A percentile compares a stretch with the other conserved stretches of the same genome.
Conservation (phyloP, 352 stramenopile genomes). For the Peronosclerospora sorghi region DNA sequence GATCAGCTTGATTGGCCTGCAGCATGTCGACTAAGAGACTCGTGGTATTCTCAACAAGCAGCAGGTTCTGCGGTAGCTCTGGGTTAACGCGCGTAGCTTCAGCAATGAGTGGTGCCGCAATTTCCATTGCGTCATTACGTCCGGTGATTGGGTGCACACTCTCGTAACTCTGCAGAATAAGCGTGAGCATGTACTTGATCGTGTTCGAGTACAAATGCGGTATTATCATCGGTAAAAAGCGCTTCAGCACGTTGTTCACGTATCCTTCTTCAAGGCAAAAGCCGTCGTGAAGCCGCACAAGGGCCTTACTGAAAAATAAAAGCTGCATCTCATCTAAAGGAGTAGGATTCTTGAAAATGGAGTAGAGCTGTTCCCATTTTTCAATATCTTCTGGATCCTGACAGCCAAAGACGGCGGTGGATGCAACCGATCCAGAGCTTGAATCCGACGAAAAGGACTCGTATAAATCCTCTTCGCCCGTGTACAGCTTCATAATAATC, state of each 20-base stretch:
- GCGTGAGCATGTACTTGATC: constrained; percentile 84
- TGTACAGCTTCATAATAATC: constrained; percentile 87
- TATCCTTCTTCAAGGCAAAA: constrained; percentile 83
- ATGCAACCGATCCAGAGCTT: constrained; percentile 51
- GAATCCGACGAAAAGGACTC: constrained; percentile 82
- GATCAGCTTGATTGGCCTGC: constrained; percentile 77
- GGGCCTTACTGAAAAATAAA: constrained; percentile 80
- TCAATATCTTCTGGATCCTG: constrained; percentile 58
- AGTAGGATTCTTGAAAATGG: constrained; percentile 63
- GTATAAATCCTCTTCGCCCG: constrained; percentile 79
- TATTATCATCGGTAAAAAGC: constrained; percentile 65
- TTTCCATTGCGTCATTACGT: constrained; percentile 82
- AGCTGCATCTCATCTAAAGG: constrained; percentile 82
- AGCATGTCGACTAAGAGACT: constrained; percentile 80
- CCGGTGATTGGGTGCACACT: constrained; percentile 82
- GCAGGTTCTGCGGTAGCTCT: constrained; percentile 25
- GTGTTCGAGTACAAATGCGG: constrained; percentile 82
- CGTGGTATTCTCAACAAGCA: constrained; percentile 64
- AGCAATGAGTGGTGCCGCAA: constrained; percentile 49
- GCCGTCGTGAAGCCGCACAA: constrained; percentile 77
- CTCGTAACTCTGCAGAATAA: constrained; percentile 83
- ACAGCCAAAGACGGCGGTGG: constrained; percentile 68
- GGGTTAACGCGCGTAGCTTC: constrained; percentile 36
- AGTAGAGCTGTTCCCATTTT: constrained; percentile 77
- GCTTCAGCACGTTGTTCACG: constrained; percentile 68